These are phyloP conservation scores for Taphrina betulina DNA, from an alignment of 1,139 yeast genomes.

Conservation along the genomic window DNA sequence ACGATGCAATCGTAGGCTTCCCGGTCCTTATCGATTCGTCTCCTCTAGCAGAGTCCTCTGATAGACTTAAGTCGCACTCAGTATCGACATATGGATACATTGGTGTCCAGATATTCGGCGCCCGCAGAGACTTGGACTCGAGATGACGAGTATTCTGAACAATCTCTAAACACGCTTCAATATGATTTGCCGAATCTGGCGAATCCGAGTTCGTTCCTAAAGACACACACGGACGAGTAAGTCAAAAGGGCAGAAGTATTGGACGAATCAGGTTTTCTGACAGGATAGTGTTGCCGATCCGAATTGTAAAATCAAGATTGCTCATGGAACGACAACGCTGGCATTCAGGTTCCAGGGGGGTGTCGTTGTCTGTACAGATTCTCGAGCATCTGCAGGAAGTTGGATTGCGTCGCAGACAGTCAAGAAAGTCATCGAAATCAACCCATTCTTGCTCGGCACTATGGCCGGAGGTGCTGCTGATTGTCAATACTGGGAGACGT, in stretches of 20 bases:
- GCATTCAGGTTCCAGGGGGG: slow-evolving; percentile 97
- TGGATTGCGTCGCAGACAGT: slow-evolving; percentile 89
- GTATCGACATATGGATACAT: slow-evolving; percentile 37
- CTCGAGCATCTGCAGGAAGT: slow-evolving; percentile 35
- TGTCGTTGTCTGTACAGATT: slow-evolving; percentile 51
- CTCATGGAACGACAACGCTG: slow-evolving; percentile 97
- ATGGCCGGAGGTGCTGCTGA: slow-evolving; percentile 99
- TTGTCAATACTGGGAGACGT: slow-evolving; percentile 98
- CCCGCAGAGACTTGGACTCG: slow-evolving; percentile 1
- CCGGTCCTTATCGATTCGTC: too few species aligned
- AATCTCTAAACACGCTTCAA: slow-evolving; percentile 8
- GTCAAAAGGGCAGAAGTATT: not conserved
- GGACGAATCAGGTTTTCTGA: slow-evolving; percentile 17
- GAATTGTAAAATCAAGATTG: slow-evolving; percentile 91
- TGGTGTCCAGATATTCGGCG: slow-evolving; percentile 34
- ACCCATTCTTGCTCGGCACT: slow-evolving; percentile 85
- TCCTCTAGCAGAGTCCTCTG: too few species aligned
- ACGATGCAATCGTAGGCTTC: too few species aligned
- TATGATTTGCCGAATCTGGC: slow-evolving; percentile 28
- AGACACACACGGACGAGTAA: slow-evolving; percentile 31
- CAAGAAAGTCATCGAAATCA: slow-evolving; percentile 93
- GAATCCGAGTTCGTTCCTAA: slow-evolving; percentile 34
- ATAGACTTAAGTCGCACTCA: too few species aligned
- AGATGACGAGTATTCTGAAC: slow-evolving; percentile 12
- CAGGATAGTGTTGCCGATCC: slow-evolving; percentile 54